Base-by-base conservation (phyloP, 371 early-diverging fungal species). In the Circinella minor region DNA sequence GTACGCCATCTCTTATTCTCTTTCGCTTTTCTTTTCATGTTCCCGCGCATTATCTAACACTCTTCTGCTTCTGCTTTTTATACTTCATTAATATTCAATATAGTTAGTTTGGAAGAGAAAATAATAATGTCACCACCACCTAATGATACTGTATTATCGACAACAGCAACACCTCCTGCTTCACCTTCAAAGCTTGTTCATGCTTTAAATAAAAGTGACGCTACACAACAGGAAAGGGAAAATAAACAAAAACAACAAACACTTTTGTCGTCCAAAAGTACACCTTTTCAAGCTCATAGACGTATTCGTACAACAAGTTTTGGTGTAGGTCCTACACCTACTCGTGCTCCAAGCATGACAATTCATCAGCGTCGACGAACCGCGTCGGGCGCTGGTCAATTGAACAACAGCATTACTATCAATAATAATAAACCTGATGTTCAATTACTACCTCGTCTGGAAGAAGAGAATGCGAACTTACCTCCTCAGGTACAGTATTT, bases 391-490 rank as follows among this genome's bases (percentile, higher is more conserved):
- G 65, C 65, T 60, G 70, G 70, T 37, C 66, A 36, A 43, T 37
- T 34, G 57, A 65, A 55, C 55, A 48, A 20, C 36, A 5, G 5
- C 34, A n/a, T n/a, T 15, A 51, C 14, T 51, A 27, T n/a, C 15
- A 61, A 60, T 37, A 66, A 64, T 27, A 37, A 54, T 38, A 51
- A 51, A 65, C 18, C 74, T 48, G 82, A 84, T 55, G 39, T 80
- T 17, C 77, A 74, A 36, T 39, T 85, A 20, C 66, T 82, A n/a
- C 82, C 82, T 36, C 73, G 77, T 43, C 59, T 80, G 36, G 81
- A 80, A 70, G 81, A 80, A 74, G 81, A 80, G 63, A 80, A 80
- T 71, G 81, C 81, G 38, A 77, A 65, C 43, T 64, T 80, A 13
- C 81, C 81, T 54, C 77, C 69, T 36, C 78, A 81, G 74, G 78